These are phyloP conservation scores for Pogostemon cablin DNA, from an alignment of 257 asterid species.

Conservation along the genomic window DNA sequence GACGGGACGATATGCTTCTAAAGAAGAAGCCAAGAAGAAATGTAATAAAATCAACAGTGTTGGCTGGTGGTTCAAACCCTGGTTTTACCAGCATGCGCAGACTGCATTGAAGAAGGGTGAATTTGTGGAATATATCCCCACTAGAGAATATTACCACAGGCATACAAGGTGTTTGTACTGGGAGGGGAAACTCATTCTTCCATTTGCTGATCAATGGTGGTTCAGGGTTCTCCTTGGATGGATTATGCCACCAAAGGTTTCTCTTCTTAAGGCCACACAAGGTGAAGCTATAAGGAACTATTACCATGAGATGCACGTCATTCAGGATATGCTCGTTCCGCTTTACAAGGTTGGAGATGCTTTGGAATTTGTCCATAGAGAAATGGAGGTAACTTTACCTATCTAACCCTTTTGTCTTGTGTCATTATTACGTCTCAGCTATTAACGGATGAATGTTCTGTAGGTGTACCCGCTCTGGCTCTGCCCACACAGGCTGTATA, in stretches of 20 bases:
- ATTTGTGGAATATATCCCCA: slow-evolving; percentile 89
- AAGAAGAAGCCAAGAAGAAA: slow-evolving; percentile 89
- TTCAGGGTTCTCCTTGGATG: slow-evolving; percentile 86
- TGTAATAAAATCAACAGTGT: slow-evolving; percentile 75
- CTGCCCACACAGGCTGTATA: slow-evolving; percentile 89
- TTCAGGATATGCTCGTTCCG: slow-evolving; percentile 96
- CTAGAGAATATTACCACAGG: slow-evolving; percentile 93
- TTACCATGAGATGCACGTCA: slow-evolving; percentile 96
- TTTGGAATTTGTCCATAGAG: slow-evolving; percentile 82
- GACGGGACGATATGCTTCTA: slow-evolving; percentile 80
- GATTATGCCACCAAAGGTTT: slow-evolving; percentile 97
- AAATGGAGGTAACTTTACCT: slow-evolving; percentile 74
- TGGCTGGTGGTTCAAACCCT: slow-evolving; percentile 97
- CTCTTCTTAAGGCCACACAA: slow-evolving; percentile 94
- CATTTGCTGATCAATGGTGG: slow-evolving; percentile 95
- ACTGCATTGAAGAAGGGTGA: slow-evolving; percentile 87
- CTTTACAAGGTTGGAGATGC: slow-evolving; percentile 93
- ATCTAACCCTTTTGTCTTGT: slow-evolving; percentile 2
- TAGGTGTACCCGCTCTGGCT: slow-evolving; percentile 99
- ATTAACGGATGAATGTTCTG: slow-evolving; percentile 36
- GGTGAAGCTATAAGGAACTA: slow-evolving; percentile 91
- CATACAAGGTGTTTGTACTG: slow-evolving; percentile 94
- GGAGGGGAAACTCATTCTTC: slow-evolving; percentile 98
- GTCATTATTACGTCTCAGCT: neutral
- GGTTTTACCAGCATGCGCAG: slow-evolving; percentile 99